These are phyloP conservation scores for Parachlorella kessleri DNA, from an alignment of 139 green algal genomes.

Conservation along the genomic window DNA sequence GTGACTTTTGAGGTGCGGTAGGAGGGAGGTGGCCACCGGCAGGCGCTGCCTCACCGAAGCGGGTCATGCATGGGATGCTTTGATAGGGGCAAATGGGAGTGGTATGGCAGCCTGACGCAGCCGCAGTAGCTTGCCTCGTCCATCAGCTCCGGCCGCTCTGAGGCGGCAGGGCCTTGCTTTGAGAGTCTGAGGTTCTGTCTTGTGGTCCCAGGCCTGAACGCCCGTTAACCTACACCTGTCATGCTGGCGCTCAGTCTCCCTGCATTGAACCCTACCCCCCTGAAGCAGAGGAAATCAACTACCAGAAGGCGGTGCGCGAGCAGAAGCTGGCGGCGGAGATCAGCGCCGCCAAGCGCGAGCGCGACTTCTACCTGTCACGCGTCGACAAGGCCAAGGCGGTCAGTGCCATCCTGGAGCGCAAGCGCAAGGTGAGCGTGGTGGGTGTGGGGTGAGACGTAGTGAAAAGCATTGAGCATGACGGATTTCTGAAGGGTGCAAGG, in stretches of 20 bases:
- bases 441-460: neutral
- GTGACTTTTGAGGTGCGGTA: neutral
- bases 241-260: no score
- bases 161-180: no score
- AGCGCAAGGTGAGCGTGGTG: conserved; percentile 36
- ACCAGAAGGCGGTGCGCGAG: conserved; percentile 79
- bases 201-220: no score
- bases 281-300: conserved; percentile 85
- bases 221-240: no score
- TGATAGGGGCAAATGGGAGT: no score
- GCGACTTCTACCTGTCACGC: conserved; percentile 91
- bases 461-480: neutral
- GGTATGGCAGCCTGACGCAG: neutral
- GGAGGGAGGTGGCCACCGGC: neutral
- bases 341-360: conserved; percentile 84
- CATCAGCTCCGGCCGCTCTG: no score
- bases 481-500: neutral
- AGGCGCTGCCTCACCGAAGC: no score
- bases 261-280: no score
- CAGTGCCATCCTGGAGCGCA: conserved; percentile 61
- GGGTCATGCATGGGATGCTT: neutral
- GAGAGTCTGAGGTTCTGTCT: no score
- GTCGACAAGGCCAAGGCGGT: conserved; percentile 63
- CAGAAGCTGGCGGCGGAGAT: conserved; percentile 90
- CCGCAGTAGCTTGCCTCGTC: no score